Evolutionary conservation across 1,284 basidiomycete species (phyloP).

Genomic region (Cystobasidium slooffiae): DNA sequence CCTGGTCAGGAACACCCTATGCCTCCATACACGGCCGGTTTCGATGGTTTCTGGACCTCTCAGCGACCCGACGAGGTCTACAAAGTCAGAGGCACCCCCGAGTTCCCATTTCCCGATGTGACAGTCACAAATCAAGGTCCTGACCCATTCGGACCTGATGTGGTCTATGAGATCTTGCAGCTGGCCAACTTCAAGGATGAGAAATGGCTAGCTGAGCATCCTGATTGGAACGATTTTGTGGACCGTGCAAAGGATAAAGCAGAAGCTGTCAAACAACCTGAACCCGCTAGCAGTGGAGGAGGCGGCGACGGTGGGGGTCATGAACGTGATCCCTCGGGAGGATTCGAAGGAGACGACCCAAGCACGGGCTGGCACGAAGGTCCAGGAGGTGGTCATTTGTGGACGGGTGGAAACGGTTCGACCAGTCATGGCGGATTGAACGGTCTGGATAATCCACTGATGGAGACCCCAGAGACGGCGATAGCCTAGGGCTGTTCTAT

Average conservation of each 20-base stretch:
- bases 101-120: background rate
- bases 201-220: background rate
- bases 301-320: too few species aligned
- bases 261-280: background rate
- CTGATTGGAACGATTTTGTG: background rate
- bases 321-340: background rate
- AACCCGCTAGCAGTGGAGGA: background rate
- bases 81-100: background rate
- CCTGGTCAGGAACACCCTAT: background rate
- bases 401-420: background rate
- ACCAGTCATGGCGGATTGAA: background rate
- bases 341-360: background rate
- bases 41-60: conserved; percentile 1
- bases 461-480: background rate
- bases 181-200: background rate
- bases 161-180: background rate
- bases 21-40: background rate
- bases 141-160: background rate
- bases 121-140: background rate
- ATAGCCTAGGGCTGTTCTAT: too few species aligned
- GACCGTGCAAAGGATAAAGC: background rate
- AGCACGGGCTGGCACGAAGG: background rate
- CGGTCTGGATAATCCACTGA: background rate
- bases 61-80: background rate
- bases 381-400: background rate